phyloP scores from a whole-genome alignment of 2,329 filamentous ascomycete genomes.

The Alternaria sp. region DNA sequence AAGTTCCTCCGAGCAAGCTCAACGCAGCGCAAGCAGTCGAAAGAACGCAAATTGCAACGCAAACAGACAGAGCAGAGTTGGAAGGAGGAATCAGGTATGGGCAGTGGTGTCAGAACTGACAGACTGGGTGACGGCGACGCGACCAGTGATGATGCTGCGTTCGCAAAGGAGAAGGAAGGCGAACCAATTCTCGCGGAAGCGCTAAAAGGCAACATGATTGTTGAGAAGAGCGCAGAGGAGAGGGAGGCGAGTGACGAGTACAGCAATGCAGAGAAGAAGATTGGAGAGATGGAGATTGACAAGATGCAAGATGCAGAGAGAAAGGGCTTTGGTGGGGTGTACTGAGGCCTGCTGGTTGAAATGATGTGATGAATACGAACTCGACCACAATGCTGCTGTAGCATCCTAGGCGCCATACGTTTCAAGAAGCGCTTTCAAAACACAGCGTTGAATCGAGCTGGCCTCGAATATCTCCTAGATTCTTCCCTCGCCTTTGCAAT shows the following conservation, averaged over 20 bases:
- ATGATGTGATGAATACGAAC: background rate
- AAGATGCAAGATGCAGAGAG: conserved; percentile 42
- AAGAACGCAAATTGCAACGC: conserved; percentile 48
- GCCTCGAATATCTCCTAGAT: background rate
- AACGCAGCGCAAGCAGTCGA: conserved; percentile 44
- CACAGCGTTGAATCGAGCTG: background rate
- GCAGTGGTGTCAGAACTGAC: conserved; percentile 55
- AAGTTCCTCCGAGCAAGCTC: conserved; percentile 40
- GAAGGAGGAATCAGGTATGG: conserved; percentile 60
- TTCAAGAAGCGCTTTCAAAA: background rate
- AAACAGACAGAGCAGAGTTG: conserved; percentile 52
- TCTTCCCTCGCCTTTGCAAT: background rate
- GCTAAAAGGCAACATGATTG: conserved; percentile 47
- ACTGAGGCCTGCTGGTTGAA: conserved; percentile 26
- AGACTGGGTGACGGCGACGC: conserved; percentile 55
- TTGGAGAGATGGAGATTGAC: conserved; percentile 40
- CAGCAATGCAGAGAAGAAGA: conserved; percentile 24
- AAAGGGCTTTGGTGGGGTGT: conserved; percentile 46
- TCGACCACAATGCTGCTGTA: background rate
- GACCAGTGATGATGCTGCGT: conserved; percentile 33
- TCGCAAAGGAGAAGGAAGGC: conserved; percentile 13
- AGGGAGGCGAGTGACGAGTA: conserved; percentile 29
- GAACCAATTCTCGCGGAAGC: conserved; percentile 45
- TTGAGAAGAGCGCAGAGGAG: conserved; percentile 41
- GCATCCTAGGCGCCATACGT: background rate